phyloP scores from a whole-genome alignment of 2,329 filamentous ascomycete species.

The Cucurbitaria berberidis region DNA sequence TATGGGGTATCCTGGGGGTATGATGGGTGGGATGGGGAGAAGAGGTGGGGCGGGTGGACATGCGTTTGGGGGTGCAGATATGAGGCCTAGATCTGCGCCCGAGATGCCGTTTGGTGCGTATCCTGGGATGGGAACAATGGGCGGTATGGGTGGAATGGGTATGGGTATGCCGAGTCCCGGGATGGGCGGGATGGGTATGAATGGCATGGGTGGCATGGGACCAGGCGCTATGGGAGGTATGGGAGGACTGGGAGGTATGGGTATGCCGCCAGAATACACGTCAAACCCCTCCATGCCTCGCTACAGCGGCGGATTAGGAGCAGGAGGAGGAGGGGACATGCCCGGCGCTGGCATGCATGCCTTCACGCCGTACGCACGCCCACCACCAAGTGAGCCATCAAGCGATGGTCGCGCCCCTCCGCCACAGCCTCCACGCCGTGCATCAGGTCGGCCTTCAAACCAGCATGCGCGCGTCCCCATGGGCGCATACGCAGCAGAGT shows the following conservation, averaged over 20 bases:
- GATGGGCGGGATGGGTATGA: conserved; percentile 5
- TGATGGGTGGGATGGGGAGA: background rate
- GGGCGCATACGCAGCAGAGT: conserved; percentile 16
- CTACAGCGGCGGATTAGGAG: background rate
- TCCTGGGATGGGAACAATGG: conserved; percentile 1
- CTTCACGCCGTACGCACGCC: conserved; percentile 3
- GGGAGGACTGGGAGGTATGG: conserved; percentile 4
- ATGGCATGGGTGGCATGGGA: background rate
- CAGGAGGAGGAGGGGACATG: background rate
- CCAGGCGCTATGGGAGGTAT: conserved; percentile 2
- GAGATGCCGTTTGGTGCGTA: conserved; percentile 3
- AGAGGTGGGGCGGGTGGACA: background rate
- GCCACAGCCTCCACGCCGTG: background rate
- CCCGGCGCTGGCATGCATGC: conserved; percentile 1
- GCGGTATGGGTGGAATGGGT: background rate
- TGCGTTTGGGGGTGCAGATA: background rate
- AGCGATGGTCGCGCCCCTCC: background rate
- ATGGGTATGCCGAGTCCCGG: conserved; percentile 5
- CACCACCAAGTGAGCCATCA: conserved; percentile 4
- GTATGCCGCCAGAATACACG: conserved; percentile 15
- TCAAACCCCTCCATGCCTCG: conserved; percentile 8
- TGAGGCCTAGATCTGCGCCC: conserved; percentile 6
- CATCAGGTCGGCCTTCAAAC: background rate
- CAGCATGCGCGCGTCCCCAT: conserved; percentile 20
- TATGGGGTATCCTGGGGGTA: background rate